These are phyloP conservation scores for Xylaria grammica DNA, from an alignment of 495 filamentous ascomycete genomes.

Conservation along the genomic window DNA sequence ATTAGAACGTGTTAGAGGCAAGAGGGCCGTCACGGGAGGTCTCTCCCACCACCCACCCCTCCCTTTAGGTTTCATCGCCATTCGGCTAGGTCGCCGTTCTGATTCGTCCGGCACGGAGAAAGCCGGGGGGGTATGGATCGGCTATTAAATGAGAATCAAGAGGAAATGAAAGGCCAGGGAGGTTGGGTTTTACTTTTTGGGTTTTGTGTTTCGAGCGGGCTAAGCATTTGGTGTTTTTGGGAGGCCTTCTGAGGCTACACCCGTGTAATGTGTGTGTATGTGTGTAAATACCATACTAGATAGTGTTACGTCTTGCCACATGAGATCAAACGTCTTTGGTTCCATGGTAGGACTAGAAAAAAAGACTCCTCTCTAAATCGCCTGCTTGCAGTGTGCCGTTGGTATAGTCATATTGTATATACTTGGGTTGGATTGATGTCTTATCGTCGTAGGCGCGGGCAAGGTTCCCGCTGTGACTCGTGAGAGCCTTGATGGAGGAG, in stretches of 20 bases:
- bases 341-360: not conserved
- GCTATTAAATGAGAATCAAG: not conserved
- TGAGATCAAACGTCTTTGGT: slow-evolving; percentile 7
- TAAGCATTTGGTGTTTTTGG: not conserved
- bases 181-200: not conserved
- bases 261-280: slow-evolving; percentile 14
- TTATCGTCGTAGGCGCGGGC: no score
- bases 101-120: not conserved
- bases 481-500: no score
- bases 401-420: no score
- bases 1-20: not conserved
- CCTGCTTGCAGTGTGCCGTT: no score
- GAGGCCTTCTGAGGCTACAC: not conserved
- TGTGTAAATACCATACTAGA: slow-evolving; percentile 5
- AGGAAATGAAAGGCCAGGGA: not conserved
- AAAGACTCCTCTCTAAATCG: not conserved
- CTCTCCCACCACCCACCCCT: not conserved
- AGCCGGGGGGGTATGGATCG: not conserved
- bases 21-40: not conserved
- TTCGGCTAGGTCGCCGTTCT: not conserved
- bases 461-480: no score
- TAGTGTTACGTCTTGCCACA: not conserved
- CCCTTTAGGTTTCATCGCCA: not conserved
- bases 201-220: slow-evolving; percentile 8
- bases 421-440: no score